These are phyloP conservation scores for Aegilops sharonensis DNA, from an alignment of 176 grass and related monocot species.

Conservation along the genomic window DNA sequence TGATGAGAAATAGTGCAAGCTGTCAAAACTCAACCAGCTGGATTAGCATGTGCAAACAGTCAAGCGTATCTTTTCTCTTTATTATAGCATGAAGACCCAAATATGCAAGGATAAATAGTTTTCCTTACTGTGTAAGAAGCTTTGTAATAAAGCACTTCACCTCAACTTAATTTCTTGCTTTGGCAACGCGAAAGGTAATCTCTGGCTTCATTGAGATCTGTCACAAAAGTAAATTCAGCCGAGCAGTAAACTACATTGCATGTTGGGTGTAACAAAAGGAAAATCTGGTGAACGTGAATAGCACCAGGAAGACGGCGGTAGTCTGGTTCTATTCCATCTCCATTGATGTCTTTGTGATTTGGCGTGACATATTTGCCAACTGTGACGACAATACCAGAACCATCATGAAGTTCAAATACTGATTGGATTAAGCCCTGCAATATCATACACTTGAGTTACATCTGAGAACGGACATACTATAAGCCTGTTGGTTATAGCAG, in stretches of 20 bases:
- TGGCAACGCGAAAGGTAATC: slow-evolving; percentile 66
- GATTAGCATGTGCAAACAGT: slow-evolving; percentile 10
- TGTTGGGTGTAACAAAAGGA: slow-evolving; percentile 3
- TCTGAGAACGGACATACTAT: neutral
- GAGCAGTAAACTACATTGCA: neutral
- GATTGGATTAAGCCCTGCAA: slow-evolving; percentile 94
- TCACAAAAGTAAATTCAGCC: slow-evolving; percentile 26
- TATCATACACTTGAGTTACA: slow-evolving; percentile 26
- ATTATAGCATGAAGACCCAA: slow-evolving; percentile 9
- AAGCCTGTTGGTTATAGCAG: slow-evolving; percentile 7
- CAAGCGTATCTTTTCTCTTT: neutral
- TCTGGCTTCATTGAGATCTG: slow-evolving; percentile 77
- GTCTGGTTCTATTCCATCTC: slow-evolving; percentile 94
- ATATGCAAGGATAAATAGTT: neutral
- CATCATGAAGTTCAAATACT: slow-evolving; percentile 97
- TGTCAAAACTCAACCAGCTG: slow-evolving; percentile 1
- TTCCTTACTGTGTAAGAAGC: neutral
- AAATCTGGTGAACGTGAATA: slow-evolving; percentile 8
- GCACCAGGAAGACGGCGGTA: slow-evolving; percentile 69
- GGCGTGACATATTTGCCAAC: slow-evolving; percentile 93
- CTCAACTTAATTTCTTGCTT: slow-evolving; percentile 50
- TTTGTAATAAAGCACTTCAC: slow-evolving; percentile 1
- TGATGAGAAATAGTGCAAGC: neutral
- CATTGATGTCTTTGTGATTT: slow-evolving; percentile 88
- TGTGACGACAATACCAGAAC: slow-evolving; percentile 90